Base-by-base conservation (phyloP, 2,329 filamentous ascomycete species). In the Aspergillus fumigatus region DNA sequence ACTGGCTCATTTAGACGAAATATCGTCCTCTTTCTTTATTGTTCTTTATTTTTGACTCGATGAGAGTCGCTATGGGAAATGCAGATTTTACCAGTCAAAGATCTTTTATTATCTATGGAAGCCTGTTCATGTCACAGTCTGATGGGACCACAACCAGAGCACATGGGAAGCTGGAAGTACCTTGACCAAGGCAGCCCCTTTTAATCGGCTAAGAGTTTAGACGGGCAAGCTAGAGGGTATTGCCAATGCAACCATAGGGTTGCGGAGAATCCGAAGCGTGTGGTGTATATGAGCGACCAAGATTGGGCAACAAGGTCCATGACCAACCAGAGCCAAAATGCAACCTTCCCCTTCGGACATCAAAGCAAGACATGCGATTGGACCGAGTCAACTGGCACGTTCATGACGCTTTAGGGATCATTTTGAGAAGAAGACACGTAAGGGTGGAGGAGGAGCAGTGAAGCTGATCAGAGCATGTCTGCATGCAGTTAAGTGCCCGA, bases 401-500 rank as follows among this genome's bases (percentile, higher is more conserved):
- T 47, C 43, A 47, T 2, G 21, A 23, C 21, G 3, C n/a, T 14
- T 32, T 32, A 45, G 2, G 14, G n/a, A 27, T 47, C 10, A 50
- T 9, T 4, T 11, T 62, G 55, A 56, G 55, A 54, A 56, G 55
- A 54, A 62, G 66, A 68, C 66, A 64, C 67, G 66, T 69, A 65
- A 70, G 64, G 49, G 41, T 11, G 41, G n/a, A 19, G n/a, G 41
- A 17, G 8, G 40, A 21, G 40, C 40, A 43, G 40, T 21, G 9
- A 17, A 43, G 7, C 27, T 11, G 27, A 60, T 51, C 52, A 57
- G 53, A 64, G 55, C 50, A 60, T 56, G 19, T 17, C 65, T 63
- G 45, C 29, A 66, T 59, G 48, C 25, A 61, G 66, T 58, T 57
- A 69, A 68, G 66, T 62, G 63, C 65, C 65, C 67, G 65, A 62